Evolutionary conservation across 2,329 filamentous ascomycete genomes (phyloP), one percentile per base, ranked within the genome.

Genomic region (Monosporascus sp.): DNA sequence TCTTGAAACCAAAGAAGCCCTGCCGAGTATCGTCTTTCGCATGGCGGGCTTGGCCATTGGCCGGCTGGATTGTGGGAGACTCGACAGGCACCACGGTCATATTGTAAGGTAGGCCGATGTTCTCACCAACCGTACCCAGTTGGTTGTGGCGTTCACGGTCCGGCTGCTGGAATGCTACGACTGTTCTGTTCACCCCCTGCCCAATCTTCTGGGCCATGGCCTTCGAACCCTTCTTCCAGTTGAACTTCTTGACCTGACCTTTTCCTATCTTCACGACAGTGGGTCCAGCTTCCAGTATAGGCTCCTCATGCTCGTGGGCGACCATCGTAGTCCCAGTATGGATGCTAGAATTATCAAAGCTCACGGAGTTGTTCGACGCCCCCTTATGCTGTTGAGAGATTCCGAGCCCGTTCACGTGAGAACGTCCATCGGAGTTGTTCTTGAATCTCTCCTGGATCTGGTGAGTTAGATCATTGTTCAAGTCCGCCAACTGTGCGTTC

Each of bases 191-290:
- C 69, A 97, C 85, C 50, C 92, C 91, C 75, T 97, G 97, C 56
- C 89, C 88, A 49, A 97, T 89, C 65, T 92, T 93, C 71, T 97
- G 96, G 27, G 92, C 92, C 63, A 97, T 87, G 52, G 89, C 92
- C 72, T 96, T 93, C 39, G 90, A 90, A 39, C 91, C 91, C 76
- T 95, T 96, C 80, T 97, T 96, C 92, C 94, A 97, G 74, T 96
- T 96, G 74, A 97, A 97, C 70, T 97, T 97, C 75, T 91, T 96
- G 51, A 88, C 85, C 67, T 96, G 91, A 31, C 89, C 91, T 74
- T 97, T 97, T 63, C 91, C 85, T 57, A 97, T 95, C 63, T 94
- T 95, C 55, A 97, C 89, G 37, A 97, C 89, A 55, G 96, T 94
- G n/a, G 94, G 92, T 2, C 90, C 88, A 27, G 84, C 78, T 57